Base-by-base conservation (phyloP, 805 yeast genomes). In the Saccharomycopsis sp. region DNA sequence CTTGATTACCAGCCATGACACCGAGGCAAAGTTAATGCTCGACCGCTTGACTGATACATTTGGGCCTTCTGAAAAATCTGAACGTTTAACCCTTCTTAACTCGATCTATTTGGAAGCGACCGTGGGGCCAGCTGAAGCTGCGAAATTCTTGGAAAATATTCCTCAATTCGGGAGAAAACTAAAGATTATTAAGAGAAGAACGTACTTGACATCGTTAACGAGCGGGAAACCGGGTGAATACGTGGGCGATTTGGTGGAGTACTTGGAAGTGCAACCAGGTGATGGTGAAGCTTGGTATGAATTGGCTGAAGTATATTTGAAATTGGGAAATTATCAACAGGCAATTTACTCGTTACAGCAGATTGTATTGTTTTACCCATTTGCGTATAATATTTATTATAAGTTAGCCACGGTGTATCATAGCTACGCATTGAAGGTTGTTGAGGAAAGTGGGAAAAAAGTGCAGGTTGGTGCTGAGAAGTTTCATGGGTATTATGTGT, bases 231-330 rank as follows among this genome's bases (percentile, higher is more conserved):
- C 41, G 48, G 8, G 61, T 43, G 64, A 61, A n/a, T 85, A 77
- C 58, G 70, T 85, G 37, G 64, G 68, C 28, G 72, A 71, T 43
- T 67, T 89, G 53, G 64, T 67, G 8, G 71, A 67, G 28, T 75
- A 71, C 52, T 61, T 85, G 42, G 81, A 79, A 44, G 63, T 71
- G 41, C 77, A 74, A 53, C 96, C 97, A 1, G 59, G 80, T 17
- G 97, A 93, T 60, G 66, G 75, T 2, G 79, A 82, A 51, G 66
- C 83, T 2, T 87, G 95, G 95, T 70, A 78, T 39, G 95, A 85
- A 60, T 66, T 88, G 44, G 82, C 79, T 3, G 75, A 77, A 29
- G 66, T 73, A n/a, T 90, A 90, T 58, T 61, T 61, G 20, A 59
- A 65, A 11, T 50, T 71, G 6, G 88, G 88, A 1, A 78, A 79